Base-by-base conservation (phyloP, 257 asterid genomes). In the Craterostigma plantagineum region DNA sequence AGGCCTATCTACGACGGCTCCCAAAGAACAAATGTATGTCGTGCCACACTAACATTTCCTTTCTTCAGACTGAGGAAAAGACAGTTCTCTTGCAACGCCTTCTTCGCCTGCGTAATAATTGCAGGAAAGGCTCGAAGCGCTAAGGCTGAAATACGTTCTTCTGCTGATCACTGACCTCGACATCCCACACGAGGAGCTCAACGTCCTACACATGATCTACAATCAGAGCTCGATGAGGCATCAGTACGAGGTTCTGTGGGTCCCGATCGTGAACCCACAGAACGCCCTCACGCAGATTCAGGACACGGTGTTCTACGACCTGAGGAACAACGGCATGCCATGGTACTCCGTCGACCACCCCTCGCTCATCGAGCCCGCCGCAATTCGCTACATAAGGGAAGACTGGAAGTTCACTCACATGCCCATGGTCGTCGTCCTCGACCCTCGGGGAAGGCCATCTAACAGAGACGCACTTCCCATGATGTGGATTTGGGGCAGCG, bases 401-500 rank as follows among this genome's bases (percentile, higher is more conserved):
- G 58, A 50, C 15, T 80, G 92, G 73, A 59, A 45, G 0, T 78
- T 77, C 61, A 51, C 35, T 8, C 81, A 78, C 63, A 69, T 58
- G 70, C 94, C 94, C 3, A 67, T 75, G 63, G 84, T 81, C 4
- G 82, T 81, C 0, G 97, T 81, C 8, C 33, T 81, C 48, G 94
- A 86, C 54, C 90, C 93, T 4, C 85, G 69, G n/a, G 97, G 98
- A 0, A 74, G 66, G 55, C 76, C 66, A 16, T 56, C 81, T 0
- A 75, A 72, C 38, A 57, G 63, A 0, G 74, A 87, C 49, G 95
- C 98, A 1, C 49, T 82, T 0, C 92, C 91, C 7, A 75, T 87
- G 92, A 73, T 82, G 69, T 82, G 95, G 93, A 90, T 83, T 42
- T 90, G 98, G 98, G 95, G 95, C 0, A 63, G 76, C 39, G 35